Evolutionary conservation across 2,329 filamentous ascomycete species (phyloP).

Genomic region (Helminthosporium solani): DNA sequence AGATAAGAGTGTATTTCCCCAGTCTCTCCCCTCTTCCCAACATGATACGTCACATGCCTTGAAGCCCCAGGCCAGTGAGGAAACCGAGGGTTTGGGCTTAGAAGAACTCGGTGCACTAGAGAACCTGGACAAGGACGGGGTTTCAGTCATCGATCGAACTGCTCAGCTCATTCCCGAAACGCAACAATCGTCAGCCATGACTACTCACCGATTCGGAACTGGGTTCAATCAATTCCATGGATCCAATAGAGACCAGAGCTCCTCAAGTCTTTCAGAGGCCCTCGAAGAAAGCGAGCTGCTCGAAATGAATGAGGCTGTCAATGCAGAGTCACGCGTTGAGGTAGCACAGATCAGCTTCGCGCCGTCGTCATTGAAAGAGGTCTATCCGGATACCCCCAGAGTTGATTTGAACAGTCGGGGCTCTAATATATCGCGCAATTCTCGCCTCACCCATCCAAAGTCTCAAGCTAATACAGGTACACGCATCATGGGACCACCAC

Average conservation of each 20-base stretch:
- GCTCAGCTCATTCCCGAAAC: slow-evolving; percentile 14
- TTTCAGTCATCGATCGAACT: slow-evolving; percentile 6
- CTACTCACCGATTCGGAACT: slow-evolving; percentile 3
- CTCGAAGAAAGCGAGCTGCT: slow-evolving; percentile 2
- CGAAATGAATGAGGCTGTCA: slow-evolving; percentile 3
- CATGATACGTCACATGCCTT: background rate
- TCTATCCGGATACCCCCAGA: background rate
- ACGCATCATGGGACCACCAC: slow-evolving; percentile 29
- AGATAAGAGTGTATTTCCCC: slow-evolving; percentile 1
- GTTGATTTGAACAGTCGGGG: background rate
- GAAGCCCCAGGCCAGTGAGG: background rate
- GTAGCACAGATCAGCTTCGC: background rate
- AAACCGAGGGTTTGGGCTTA: background rate
- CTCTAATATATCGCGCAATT: background rate
- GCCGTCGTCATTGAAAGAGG: background rate
- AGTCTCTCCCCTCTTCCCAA: background rate
- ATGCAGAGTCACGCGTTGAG: background rate
- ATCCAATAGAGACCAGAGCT: background rate
- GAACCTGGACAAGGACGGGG: slow-evolving; percentile 3
- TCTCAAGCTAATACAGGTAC: slow-evolving; percentile 38
- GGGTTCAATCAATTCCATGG: background rate
- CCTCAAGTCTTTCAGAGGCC: slow-evolving; percentile 14
- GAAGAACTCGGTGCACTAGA: slow-evolving; percentile 6
- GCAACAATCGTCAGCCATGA: slow-evolving; percentile 7
- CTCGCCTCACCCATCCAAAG: background rate